Base-by-base conservation (phyloP, 2,329 filamentous ascomycete genomes). In the Monilinia laxa region DNA sequence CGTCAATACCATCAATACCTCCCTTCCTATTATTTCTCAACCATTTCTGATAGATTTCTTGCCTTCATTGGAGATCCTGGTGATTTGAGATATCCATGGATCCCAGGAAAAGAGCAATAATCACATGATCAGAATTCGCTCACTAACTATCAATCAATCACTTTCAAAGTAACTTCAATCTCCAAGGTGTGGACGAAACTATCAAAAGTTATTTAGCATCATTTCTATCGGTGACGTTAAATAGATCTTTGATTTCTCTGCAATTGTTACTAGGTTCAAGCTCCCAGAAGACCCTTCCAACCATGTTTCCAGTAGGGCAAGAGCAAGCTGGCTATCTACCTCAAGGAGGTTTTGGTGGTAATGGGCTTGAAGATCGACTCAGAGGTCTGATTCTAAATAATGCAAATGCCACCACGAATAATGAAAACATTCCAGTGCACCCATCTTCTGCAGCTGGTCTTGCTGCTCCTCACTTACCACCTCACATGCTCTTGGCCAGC, bases 381-480 rank as follows among this genome's bases (percentile, higher is more conserved):
- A 83, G 86, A 56, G 81, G 79, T 68, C 82, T 90, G 76, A 88
- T 88, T 40, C 79, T 90, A 60, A 81, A 79, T 69, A 85, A 86
- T 73, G 77, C 79, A 59, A 76, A 66, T 49, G 31, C 66, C 42
- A 35, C 12, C 28, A 62, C 58, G n/a, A 51, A 60, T 35, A 56
- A 66, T 28, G 18, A 53, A 12, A 40, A 25, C 51, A 16, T 63
- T 16, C 62, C 67, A n/a, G 75, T 67, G 67, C 73, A 67, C 68
- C 70, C 65, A 72, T 76, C 40, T 70, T 38, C 42, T 31, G 51
- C 67, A 63, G 55, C 52, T 67, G 28, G 68, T 67, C 64, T 60
- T 62, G 54, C 54, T 62, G 64, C 58, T 35, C 62, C 66, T 25
- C 55, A 63, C 31, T 25, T 71, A 11, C 72, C 69, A 42, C 73